These are phyloP conservation scores for Globisporangium polare DNA, from an alignment of 352 stramenopile genomes.

Conservation along the genomic window DNA sequence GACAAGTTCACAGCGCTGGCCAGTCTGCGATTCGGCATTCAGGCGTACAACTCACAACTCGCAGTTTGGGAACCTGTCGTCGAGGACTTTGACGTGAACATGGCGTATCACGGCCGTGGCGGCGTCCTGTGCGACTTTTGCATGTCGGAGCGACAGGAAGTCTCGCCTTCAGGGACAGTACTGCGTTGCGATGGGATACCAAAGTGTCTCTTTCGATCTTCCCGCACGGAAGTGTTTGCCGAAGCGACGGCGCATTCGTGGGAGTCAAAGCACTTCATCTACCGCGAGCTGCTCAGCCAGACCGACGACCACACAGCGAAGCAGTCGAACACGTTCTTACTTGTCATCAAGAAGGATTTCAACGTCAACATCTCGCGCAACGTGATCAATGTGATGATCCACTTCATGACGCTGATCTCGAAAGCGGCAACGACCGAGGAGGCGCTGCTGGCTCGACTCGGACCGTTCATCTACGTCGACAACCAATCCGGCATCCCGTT, in stretches of 20 bases:
- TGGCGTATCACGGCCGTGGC: constrained; percentile 61
- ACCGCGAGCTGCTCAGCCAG: constrained; percentile 65
- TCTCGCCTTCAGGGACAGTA: constrained; percentile 50
- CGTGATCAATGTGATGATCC: constrained; percentile 78
- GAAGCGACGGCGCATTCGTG: constrained; percentile 55
- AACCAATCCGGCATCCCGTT: constrained; percentile 85
- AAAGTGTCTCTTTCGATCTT: constrained; percentile 64
- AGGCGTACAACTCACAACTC: constrained; percentile 85
- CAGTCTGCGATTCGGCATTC: constrained; percentile 62
- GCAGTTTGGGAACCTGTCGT: constrained; percentile 82
- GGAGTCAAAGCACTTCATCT: constrained; percentile 84
- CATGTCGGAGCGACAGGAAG: constrained; percentile 62
- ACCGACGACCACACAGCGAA: constrained; percentile 51
- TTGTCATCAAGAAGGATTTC: constrained; percentile 77
- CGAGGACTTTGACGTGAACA: constrained; percentile 81
- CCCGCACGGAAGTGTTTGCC: constrained; percentile 63
- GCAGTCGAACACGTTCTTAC: constrained; percentile 60
- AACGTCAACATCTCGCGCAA: constrained; percentile 83
- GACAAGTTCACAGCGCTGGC: constrained; percentile 58
- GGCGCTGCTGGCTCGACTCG: constrained; percentile 44
- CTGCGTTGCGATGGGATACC: constrained; percentile 68
- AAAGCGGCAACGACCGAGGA: constrained; percentile 41
- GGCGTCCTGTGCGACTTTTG: constrained; percentile 78
- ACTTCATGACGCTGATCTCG: constrained; percentile 74
- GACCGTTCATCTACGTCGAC: constrained; percentile 83